Conservation (phyloP, 441 rosid species). For the Gossypium lobatum region DNA sequence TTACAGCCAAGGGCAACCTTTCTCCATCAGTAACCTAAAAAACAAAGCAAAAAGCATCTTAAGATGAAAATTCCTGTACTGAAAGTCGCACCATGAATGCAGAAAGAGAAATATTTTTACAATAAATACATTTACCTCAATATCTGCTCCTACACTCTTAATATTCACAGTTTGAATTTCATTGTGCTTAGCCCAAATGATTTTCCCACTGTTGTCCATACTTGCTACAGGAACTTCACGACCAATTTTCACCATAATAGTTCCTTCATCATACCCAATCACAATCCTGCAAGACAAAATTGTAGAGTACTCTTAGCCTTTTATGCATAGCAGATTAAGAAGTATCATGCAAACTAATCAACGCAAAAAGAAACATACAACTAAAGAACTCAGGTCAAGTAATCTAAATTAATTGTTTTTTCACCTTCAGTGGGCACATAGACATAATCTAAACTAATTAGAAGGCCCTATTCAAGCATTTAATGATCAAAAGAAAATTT, state of each 20-base stretch:
- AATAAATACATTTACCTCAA: constrained; percentile 47
- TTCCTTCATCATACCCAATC: constrained; percentile 98
- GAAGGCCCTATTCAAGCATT: background rate
- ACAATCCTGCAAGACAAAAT: constrained; percentile 51
- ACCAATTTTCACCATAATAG: constrained; percentile 95
- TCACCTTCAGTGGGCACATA: background rate
- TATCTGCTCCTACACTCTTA: constrained; percentile 90
- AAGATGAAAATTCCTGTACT: constrained; percentile 7
- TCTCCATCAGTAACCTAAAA: constrained; percentile 92
- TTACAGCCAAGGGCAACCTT: constrained; percentile 92
- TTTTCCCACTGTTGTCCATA: constrained; percentile 97
- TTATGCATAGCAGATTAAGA: background rate
- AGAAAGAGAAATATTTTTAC: background rate
- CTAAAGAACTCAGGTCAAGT: background rate
- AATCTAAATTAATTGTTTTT: background rate
- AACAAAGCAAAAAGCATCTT: constrained; percentile 23
- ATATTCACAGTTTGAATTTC: constrained; percentile 98
- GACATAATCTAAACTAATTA: background rate
- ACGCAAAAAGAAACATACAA: background rate
- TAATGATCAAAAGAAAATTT: background rate
- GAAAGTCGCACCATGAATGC: background rate
- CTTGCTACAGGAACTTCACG: constrained; percentile 98
- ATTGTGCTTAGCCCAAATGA: constrained; percentile 99
- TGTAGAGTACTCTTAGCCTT: constrained; percentile 1
- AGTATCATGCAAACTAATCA: background rate